Base-by-base conservation (phyloP, 352 stramenopile species). In the Pythium dissimile region DNA sequence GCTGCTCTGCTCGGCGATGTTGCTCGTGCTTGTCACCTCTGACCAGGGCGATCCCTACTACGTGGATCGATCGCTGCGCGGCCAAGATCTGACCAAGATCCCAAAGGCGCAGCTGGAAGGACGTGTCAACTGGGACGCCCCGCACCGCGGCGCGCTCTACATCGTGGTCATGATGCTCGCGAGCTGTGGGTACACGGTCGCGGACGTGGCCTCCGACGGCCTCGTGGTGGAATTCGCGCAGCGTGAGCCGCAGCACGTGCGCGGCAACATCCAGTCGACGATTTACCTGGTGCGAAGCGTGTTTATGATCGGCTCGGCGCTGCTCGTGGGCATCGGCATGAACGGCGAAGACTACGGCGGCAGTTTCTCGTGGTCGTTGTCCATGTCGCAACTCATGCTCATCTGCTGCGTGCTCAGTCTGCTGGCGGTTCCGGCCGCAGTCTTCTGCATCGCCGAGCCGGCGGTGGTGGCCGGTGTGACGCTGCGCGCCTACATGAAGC, bases 151-250 rank as follows among this genome's bases (percentile, higher is more conserved):
- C 0, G 60, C 56, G 1, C 41, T 44, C 7, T 75, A 74, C 35
- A 64, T 69, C 21, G 51, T 77, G 2, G 28, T 80, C 21, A 72
- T 79, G 61, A 72, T 77, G 57, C 53, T 85, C 35, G 72, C 73
- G 10, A 64, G 70, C 1, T 64, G 79, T 51, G 76, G 73, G 0
- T 86, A 84, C 62, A 35, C 84, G 32, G 71, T 75, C 10, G 61
- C 74, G 0, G 77, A 80, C 27, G 73, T 81, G 34, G 76, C 67
- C 13, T 67, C 77, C 6, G 77, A 84, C 47, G 77, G 58, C 58
- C 63, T 83, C 11, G 73, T 87, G 9, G 72, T 84, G 12, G 73
- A 87, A 26, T 61, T 82, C 5, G 77, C 77, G 5, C 77, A 87
- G 41, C 72, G 77, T 9, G 76, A 86, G 43, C 73, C 73, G 10